Evolutionary conservation across 73 alveolate species (phyloP), one percentile per base, ranked within the genome.

Genomic region (Strombidium stylifer): DNA sequence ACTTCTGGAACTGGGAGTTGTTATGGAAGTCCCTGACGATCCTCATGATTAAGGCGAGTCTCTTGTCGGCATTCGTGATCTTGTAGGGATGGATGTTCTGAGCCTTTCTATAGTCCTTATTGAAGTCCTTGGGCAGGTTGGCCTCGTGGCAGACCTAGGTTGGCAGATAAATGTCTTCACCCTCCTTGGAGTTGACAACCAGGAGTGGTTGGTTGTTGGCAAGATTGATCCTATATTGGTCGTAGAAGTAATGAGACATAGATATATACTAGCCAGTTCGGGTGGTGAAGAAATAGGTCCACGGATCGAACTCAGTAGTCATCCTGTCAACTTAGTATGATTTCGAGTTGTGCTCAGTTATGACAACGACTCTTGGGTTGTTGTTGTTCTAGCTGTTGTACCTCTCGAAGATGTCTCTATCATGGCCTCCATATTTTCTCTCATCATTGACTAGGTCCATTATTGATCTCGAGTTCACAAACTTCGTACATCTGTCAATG

Each of bases 131-230:
- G 0, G 94, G 69, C 50, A 90, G 53, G 11, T 97, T 95, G 0
- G 98, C 93, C 91, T 80, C 56, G 23, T 50, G 49, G 24, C 97
- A 92, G 15, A 90, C 55, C 49, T 82, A 96, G 10, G 98, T 96
- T 14, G 87, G 69, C 41, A 93, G 74, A 62, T 74, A 75, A 34
- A 90, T 53, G 12, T 15, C 31, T 7, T 46, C 2, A 10, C 50
- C n/a, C 69, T 36, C 61, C 53, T 68, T 87, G 57, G 69, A 55
- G 65, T 25, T 75, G 2, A 64, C 69, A 14, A 71, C 37, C 16
- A 71, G 68, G 20, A 58, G 10, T 2, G 85, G 85, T 40, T 69
- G 44, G 35, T 69, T 51, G 0, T 8, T 2, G 23, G 41, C 37
- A 26, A 64, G 26, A 1, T n/a, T 30, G 1, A 64, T 64, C 2